Base-by-base conservation (phyloP, 495 filamentous ascomycete species). In the Podospora appendiculata region DNA sequence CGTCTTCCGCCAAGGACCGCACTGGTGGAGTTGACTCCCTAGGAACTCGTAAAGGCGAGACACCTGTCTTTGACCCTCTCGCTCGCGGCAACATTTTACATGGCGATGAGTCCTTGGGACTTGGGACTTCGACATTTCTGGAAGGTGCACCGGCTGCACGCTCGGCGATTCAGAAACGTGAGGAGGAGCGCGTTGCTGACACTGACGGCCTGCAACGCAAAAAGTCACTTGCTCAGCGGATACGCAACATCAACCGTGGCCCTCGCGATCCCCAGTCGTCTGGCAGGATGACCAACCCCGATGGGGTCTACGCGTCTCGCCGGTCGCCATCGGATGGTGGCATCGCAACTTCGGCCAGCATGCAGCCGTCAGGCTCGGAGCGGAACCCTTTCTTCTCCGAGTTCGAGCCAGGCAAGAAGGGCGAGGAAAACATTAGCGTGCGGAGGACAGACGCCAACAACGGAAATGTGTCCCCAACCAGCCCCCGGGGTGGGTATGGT, bases 91-190 rank as follows among this genome's bases (percentile, higher is more conserved):
- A 87, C 45, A 79, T 85, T 7, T 76, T 97, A 38, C 87, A 95
- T 56, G 94, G 93, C 10, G 79, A 89, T 44, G 83, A 93, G 67
- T 88, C 80, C 0, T 66, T 88, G 56, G 94, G 94, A 10, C 75
- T 99, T 6, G 94, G 94, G 48, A 94, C 90, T 9, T 95, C 88
- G 49, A 99, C 94, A 2, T 97, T 97, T 74, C 69, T 99, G 18
- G 94, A 99, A 57, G 94, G 94, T 25, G 85, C 94, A 3, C 93
- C 91, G 6, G 94, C 94, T 12, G 85, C 90, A 17, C 83, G 84
- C 50, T 74, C 84, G 12, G 92, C 89, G 17, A 90, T 97, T 54
- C 83, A 89, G 60, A 85, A 83, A 36, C 83, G 82, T 50, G 81
- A 89, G 50, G 82, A 76, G 50, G 87, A 91, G 56, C 78, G 81